Percentiles rank a stretch among this genome's conserved stretches.
phyloP scores from a whole-genome alignment of 371 early-diverging fungal genomes.

The Mortierella sp. region DNA sequence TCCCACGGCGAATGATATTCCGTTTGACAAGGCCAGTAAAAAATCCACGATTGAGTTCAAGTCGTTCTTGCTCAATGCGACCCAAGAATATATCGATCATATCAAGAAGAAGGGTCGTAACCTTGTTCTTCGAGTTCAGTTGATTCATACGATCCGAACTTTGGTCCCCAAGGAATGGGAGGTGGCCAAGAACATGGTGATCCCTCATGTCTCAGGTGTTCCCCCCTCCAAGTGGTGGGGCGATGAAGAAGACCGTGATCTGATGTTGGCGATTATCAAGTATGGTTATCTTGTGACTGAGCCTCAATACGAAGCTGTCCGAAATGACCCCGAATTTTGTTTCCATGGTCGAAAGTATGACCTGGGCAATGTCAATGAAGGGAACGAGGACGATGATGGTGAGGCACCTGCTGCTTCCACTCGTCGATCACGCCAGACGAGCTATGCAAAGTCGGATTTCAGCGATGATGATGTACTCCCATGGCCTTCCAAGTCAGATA shows the following conservation, averaged over 20 bases:
- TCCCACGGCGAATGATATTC: constrained; percentile 56
- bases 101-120: constrained; percentile 76
- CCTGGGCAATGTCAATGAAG: constrained; percentile 44
- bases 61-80: constrained; percentile 76
- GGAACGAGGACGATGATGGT: constrained; percentile 50
- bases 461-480: constrained; percentile 46
- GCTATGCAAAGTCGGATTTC: constrained; percentile 14
- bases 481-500: constrained; percentile 76
- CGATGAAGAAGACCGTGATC: constrained; percentile 81
- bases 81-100: constrained; percentile 78
- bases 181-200: constrained; percentile 60
- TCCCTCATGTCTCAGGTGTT: constrained; percentile 60
- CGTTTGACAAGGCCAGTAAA: constrained; percentile 69
- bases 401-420: constrained; percentile 38
- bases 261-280: constrained; percentile 81
- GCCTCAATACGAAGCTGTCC: constrained; percentile 73
- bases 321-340: constrained; percentile 75
- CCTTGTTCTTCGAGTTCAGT: constrained; percentile 78
- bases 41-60: constrained; percentile 70
- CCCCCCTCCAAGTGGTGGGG: constrained; percentile 89
- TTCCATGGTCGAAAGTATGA: constrained; percentile 71
- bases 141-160: constrained; percentile 79
- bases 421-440: constrained; percentile 15
- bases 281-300: constrained; percentile 75
- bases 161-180: constrained; percentile 68